Conservation (phyloP, 352 stramenopile species). For the Elongisporangium prolatum region DNA sequence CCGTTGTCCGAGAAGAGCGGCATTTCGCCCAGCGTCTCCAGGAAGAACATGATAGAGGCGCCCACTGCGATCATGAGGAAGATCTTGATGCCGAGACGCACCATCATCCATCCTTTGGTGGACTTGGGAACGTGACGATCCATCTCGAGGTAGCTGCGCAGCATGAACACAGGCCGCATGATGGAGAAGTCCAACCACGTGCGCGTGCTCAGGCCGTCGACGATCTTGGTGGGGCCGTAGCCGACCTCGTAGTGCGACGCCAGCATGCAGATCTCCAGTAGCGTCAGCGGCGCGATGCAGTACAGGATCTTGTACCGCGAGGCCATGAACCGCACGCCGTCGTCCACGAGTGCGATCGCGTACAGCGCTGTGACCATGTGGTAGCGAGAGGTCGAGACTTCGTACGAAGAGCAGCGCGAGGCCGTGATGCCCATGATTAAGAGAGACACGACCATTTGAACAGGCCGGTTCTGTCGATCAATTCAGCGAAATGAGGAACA, state of each 20-base stretch:
- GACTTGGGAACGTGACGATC: conserved; percentile 65
- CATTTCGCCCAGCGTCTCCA: conserved; percentile 86
- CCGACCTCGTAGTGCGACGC: conserved; percentile 73
- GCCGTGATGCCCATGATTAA: conserved; percentile 67
- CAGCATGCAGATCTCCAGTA: conserved; percentile 71
- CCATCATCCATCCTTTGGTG: conserved; percentile 80
- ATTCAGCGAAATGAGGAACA: conserved; percentile 3
- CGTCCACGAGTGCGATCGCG: conserved; percentile 49
- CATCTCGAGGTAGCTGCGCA: conserved; percentile 83
- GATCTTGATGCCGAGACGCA: conserved; percentile 71
- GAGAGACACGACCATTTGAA: conserved; percentile 73
- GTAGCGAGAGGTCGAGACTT: conserved; percentile 62
- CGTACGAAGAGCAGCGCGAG: conserved; percentile 66
- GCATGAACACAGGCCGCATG: conserved; percentile 78
- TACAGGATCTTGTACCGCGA: conserved; percentile 78
- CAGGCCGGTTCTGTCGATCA: conserved; percentile 50
- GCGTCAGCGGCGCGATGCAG: conserved; percentile 66
- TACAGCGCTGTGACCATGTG: conserved; percentile 67
- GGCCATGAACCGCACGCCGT: conserved; percentile 72
- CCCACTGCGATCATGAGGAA: conserved; percentile 81
- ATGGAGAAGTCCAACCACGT: conserved; percentile 86
- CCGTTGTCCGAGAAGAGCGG: conserved; percentile 71
- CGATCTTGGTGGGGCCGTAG: conserved; percentile 57
- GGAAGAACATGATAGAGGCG: conserved; percentile 79
- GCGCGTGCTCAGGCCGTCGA: conserved; percentile 48